Evolutionary conservation across 2,329 filamentous ascomycete genomes (phyloP), one percentile per base, ranked within the genome.

Genomic region (Neodidymelliopsis sp.): DNA sequence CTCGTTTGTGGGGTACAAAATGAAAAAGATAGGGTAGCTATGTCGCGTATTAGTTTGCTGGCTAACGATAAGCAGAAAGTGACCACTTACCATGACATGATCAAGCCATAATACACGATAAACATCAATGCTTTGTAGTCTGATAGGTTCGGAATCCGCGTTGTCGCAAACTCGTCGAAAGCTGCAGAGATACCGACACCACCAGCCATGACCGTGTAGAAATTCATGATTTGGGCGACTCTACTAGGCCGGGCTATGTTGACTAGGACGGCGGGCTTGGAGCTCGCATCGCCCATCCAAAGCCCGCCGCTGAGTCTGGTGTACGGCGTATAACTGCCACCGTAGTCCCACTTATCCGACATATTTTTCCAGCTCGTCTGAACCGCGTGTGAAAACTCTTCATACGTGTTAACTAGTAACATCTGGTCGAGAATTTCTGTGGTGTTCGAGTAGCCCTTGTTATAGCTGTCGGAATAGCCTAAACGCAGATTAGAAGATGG

Each of bases 1-100:
- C 70, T 96, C 92, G 16, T 88, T 78, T 15, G 90, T 96, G 0
- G 90, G 89, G 65, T 96, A 96, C 1, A 96, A 77, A 0, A 88
- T 82, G 63, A 96, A 94, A 77, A 96, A 94, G 3, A 87, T 89
- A 0, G 91, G 90, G 62, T 88, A 93, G 2, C 85, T 85, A 3
- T 83, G 86, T 76, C 66, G 91, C 1, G 16, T 89, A 81, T 69
- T 95, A 91, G 22, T 87, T 19, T 12, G 6, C 4, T 13, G 4
- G 12, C 19, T 4, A 18, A 11, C 12, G n/a, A 13, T 11, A 0
- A n/a, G n/a, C n/a, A 4, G 12, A 6, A 25, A 6, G 24, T 12
- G 11, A 13, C 4, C 7, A 31, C 85, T 84, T 8, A 62, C 55
- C 53, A 61, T 10, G 84, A 80, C 70, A 93, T 84, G 1, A 87